phyloP scores from a whole-genome alignment of 2,329 filamentous ascomycete species.

The Trichoderma simmonsii region DNA sequence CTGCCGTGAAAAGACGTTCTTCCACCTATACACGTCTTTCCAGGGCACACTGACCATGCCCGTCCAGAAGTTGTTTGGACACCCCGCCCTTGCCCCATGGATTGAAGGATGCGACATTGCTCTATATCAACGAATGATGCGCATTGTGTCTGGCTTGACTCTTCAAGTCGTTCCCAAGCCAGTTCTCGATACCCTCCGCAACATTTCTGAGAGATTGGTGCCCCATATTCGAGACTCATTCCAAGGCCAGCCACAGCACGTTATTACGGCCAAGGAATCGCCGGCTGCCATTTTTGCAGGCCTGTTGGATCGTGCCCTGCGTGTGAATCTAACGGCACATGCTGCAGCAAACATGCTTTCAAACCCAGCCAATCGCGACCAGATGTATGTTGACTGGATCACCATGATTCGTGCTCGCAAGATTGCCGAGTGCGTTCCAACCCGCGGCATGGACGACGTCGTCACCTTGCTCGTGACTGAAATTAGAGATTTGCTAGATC shows the following conservation, averaged over 20 bases:
- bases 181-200: constrained; percentile 82
- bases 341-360: constrained; percentile 91
- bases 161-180: constrained; percentile 86
- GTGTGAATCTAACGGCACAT: constrained; percentile 91
- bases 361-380: constrained; percentile 81
- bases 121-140: constrained; percentile 96
- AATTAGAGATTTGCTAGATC: constrained; percentile 67
- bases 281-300: constrained; percentile 87
- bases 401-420: constrained; percentile 61
- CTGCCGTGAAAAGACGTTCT: constrained; percentile 95
- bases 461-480: constrained; percentile 62
- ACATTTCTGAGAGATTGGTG: constrained; percentile 79
- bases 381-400: constrained; percentile 94
- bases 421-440: constrained; percentile 61
- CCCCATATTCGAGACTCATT: constrained; percentile 81
- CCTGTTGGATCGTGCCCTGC: constrained; percentile 78
- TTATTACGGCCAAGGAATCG: constrained; percentile 80
- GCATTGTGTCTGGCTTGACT: constrained; percentile 82
- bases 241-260: constrained; percentile 77
- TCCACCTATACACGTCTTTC: constrained; percentile 91
- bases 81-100: constrained; percentile 81
- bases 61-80: constrained; percentile 85
- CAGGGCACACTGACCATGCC: constrained; percentile 95
- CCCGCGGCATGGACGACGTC: constrained; percentile 63
- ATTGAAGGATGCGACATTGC: constrained; percentile 94